Conservation (phyloP, 2,329 filamentous ascomycete species). For the Cephalotrichum gorgonifer region DNA sequence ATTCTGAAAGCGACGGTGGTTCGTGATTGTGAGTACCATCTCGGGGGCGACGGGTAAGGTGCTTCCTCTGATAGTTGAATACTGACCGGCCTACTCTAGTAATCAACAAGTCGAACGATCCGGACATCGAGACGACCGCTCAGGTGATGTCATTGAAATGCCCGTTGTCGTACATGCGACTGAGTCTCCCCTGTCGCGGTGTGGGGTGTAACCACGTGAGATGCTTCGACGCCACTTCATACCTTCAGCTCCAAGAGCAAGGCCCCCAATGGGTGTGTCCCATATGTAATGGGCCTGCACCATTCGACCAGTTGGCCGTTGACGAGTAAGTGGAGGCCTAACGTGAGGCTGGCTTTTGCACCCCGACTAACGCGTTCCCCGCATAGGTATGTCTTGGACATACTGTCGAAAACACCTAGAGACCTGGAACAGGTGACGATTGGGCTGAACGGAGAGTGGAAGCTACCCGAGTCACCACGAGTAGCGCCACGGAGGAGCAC, state of each 20-base stretch:
- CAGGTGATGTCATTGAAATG: conserved; percentile 87
- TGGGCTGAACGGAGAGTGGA: conserved; percentile 78
- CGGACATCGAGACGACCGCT: conserved; percentile 82
- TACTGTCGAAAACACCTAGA: conserved; percentile 61
- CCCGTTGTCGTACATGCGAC: conserved; percentile 76
- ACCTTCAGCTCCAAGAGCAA: conserved; percentile 89
- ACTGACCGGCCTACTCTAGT: conserved; percentile 37
- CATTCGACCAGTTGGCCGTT: conserved; percentile 73
- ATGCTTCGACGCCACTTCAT: conserved; percentile 89
- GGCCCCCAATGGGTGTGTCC: conserved; percentile 96
- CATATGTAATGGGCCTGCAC: conserved; percentile 74
- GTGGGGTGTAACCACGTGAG: conserved; percentile 77
- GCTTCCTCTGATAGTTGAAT: not conserved
- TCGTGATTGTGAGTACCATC: conserved; percentile 58
- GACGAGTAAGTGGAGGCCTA: conserved; percentile 58
- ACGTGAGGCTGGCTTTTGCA: not conserved
- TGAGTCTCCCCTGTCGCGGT: conserved; percentile 71
- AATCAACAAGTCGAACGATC: conserved; percentile 68
- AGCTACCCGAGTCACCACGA: conserved; percentile 2
- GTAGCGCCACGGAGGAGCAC: not conserved
- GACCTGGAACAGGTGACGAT: conserved; percentile 79
- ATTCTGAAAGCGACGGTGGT: conserved; percentile 76
- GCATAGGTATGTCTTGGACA: conserved; percentile 75
- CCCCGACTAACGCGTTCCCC: not conserved
- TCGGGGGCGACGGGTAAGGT: not conserved